Conservation (phyloP, 2,329 filamentous ascomycete species). For the Beauveria bassiana region DNA sequence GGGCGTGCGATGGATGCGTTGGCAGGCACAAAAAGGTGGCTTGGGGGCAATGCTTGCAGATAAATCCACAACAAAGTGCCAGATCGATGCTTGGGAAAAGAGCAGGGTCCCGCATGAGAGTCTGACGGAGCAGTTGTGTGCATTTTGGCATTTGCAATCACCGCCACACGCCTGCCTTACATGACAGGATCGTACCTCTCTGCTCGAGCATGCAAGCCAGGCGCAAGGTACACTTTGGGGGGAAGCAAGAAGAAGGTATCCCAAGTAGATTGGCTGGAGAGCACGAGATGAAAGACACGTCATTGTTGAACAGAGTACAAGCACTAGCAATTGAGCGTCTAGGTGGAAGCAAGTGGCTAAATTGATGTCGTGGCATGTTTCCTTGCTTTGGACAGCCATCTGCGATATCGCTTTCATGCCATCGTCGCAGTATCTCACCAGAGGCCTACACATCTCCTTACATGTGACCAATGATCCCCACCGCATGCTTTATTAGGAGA, state of each 20-base stretch:
- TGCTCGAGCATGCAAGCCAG: not conserved
- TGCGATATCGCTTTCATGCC: not conserved
- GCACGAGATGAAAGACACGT: not conserved
- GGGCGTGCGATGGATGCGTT: not conserved
- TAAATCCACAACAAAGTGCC: not conserved
- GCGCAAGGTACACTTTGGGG: not conserved
- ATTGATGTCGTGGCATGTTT: not conserved
- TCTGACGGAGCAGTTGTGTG: not conserved
- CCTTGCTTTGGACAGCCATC: not conserved
- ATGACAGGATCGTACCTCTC: slow-evolving; percentile 2
- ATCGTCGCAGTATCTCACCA: not conserved
- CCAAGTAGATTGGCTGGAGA: not conserved
- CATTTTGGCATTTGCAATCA: not conserved
- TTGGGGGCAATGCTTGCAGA: not conserved
- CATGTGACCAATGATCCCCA: slow-evolving; percentile 2
- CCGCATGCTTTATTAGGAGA: not conserved
- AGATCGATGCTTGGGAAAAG: not conserved
- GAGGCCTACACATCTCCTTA: not conserved
- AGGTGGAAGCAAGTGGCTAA: not conserved
- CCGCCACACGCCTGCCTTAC: not conserved
- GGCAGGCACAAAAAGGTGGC: slow-evolving; percentile 1
- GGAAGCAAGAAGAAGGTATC: not conserved
- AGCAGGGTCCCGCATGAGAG: not conserved
- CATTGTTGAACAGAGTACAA: not conserved
- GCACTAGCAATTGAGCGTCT: not conserved